Evolutionary conservation across 1,284 basidiomycete genomes (phyloP).

Genomic region (Papiliotrema nemorosa): DNA sequence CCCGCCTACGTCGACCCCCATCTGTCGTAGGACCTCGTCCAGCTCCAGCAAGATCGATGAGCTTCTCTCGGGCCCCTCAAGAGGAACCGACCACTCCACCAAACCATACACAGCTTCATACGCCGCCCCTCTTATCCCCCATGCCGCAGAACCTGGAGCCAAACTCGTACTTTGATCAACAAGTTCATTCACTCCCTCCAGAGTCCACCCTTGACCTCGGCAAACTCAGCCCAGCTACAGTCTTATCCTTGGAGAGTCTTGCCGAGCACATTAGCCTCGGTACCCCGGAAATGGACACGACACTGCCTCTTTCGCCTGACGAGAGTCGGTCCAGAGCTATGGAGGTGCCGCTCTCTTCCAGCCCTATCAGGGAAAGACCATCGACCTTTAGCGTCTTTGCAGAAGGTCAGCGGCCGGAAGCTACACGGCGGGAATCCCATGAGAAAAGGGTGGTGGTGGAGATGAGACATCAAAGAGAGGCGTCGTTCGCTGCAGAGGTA

Average conservation of each 20-base stretch:
- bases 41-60: not conserved
- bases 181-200: not conserved
- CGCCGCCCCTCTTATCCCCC: slow-evolving; percentile 1
- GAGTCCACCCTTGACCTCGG: not conserved
- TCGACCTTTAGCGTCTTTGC: not conserved
- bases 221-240: not conserved
- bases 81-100: no score
- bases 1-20: not conserved
- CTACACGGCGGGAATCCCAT: not conserved
- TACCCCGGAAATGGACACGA: no score
- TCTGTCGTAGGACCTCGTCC: not conserved
- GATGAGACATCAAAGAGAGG: not conserved
- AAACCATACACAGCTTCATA: no score
- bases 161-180: slow-evolving; percentile 4
- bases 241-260: not conserved
- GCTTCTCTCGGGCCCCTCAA: not conserved
- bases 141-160: not conserved
- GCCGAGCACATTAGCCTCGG: no score
- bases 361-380: not conserved
- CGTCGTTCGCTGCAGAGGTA: not conserved
- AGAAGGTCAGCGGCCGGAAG: not conserved
- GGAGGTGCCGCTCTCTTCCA: not conserved
- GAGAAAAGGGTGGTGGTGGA: not conserved
- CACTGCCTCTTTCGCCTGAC: not conserved
- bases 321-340: not conserved